These are phyloP conservation scores for Sparassis latifolia DNA, from an alignment of 1,284 basidiomycete genomes.

Conservation along the genomic window DNA sequence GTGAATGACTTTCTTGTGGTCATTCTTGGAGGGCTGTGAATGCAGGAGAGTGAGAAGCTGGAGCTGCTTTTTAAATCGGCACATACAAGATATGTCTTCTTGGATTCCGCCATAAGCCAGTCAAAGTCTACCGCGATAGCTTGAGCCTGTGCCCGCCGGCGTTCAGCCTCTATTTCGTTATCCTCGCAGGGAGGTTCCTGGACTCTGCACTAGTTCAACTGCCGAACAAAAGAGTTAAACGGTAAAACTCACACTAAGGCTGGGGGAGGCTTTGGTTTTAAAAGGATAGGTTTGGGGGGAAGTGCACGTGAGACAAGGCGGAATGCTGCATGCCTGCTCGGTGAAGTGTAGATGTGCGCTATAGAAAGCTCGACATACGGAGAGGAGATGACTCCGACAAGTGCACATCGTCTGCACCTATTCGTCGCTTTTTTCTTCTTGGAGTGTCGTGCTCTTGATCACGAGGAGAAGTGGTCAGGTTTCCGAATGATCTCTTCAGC, in stretches of 20 bases:
- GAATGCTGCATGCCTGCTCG: constrained; percentile 18
- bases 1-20: constrained; percentile 10
- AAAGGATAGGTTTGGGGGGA: constrained; percentile 19
- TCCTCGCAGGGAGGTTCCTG: constrained; percentile 26
- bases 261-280: constrained; percentile 19
- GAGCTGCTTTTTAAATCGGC: background rate
- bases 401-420: background rate
- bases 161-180: constrained; percentile 20
- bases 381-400: no score
- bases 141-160: constrained; percentile 19
- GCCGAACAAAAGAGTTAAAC: background rate
- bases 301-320: constrained; percentile 24
- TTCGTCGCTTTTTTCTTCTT: constrained; percentile 12
- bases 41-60: background rate
- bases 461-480: background rate
- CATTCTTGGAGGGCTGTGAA: constrained; percentile 10
- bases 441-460: constrained; percentile 1
- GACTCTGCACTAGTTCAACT: constrained; percentile 10
- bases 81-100: constrained; percentile 15
- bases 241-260: background rate
- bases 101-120: constrained; percentile 21
- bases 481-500: constrained; percentile 21
- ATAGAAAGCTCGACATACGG: no score
- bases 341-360: background rate
- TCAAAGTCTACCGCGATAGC: constrained; percentile 26